Base-by-base conservation (phyloP, 2,329 filamentous ascomycete species). In the Ampelomyces quisqualis region DNA sequence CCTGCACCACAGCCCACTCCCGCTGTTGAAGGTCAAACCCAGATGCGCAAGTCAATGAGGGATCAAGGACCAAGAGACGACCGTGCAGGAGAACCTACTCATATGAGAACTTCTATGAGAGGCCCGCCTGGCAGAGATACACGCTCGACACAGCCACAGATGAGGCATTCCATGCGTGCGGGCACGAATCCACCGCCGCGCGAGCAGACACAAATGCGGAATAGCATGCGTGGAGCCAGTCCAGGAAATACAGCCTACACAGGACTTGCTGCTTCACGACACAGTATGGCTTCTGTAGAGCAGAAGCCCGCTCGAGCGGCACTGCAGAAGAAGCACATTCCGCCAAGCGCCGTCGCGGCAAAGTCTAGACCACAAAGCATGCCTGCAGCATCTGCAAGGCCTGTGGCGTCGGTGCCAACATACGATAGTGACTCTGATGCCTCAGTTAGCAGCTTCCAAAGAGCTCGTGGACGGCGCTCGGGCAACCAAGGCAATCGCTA, bases 361-460 rank as follows among this genome's bases (percentile, higher is more conserved):
- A 58, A 57, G 14, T 31, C 53, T 28, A 53, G 60, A 27, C 62
- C 60, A 35, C 59, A 65, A 32, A 64, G 57, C 26, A 47, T 57
- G 22, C 51, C 59, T 28, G 55, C 42, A 13, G 33, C 43, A 11
- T 15, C 39, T 8, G 39, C 41, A 2, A 49, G 43, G 13, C 42
- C 51, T 8, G 40, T 45, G 36, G 51, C 60, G 5, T 40, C 64
- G 8, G 54, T 36, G 4, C 57, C 56, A 11, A 62, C 60, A 1
- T 63, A 66, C 27, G 62, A 68, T n/a, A 65, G 71, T 34, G 72
- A 74, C 39, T 70, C 67, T 11, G 68, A 68, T 45, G 72, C 72
- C 23, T 76, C 74, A 3, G 73, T 69, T 15, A 95, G 87, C 69
- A 95, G 88, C 63, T 95, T 95, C 72, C 85, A 80, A 59, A 84